Evolutionary conservation across 2,329 filamentous ascomycete genomes (phyloP), one percentile per base, ranked within the genome.

Genomic region (Sporothrix humicola): DNA sequence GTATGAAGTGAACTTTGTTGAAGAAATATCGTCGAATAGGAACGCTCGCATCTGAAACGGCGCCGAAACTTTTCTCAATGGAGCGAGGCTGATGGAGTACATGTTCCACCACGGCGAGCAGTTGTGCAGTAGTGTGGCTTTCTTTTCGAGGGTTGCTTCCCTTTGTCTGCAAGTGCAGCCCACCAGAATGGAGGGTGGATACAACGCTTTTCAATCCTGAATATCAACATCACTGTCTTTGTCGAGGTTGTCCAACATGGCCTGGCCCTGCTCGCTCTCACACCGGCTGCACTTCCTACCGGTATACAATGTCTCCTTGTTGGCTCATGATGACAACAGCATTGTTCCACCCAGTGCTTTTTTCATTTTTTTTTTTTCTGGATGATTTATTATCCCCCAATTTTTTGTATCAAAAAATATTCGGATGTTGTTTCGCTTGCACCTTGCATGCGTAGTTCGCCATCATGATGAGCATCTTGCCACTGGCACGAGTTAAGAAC

Each of bases 21-120:
- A 37, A 7, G 31, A 17, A 15, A 50, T 20, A 15, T 42, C 44
- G 52, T 54, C 69, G 61, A 68, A 72, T 72, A 31, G n/a, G 23
- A 59, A 37, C 15, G 8, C 50, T 37, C 23, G 50, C 50, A 71
- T 71, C 72, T 73, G 72, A 73, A 73, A 73, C 72, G 23, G 48
- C n/a, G 46, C 66, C 69, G 68, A 73, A 72, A 72, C 71, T 31
- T 50, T 56, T 42, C n/a, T 17, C 10, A 46, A 46, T n/a, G 58
- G 58, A 61, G 56, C 56, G 58, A 61, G 58, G 31, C 59, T 44
- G 37, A 63, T 44, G 59, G 59, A 20, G 31, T 9, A 17, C 31
- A 12, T 4, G 59, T 63, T 44, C 59, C 59, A 44, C 31, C 58
- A n/a, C 54, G 54, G 54, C 54, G 54, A 26, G 31, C 26, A n/a